phyloP scores from a whole-genome alignment of 495 filamentous ascomycete species.

The Physcia stellaris region DNA sequence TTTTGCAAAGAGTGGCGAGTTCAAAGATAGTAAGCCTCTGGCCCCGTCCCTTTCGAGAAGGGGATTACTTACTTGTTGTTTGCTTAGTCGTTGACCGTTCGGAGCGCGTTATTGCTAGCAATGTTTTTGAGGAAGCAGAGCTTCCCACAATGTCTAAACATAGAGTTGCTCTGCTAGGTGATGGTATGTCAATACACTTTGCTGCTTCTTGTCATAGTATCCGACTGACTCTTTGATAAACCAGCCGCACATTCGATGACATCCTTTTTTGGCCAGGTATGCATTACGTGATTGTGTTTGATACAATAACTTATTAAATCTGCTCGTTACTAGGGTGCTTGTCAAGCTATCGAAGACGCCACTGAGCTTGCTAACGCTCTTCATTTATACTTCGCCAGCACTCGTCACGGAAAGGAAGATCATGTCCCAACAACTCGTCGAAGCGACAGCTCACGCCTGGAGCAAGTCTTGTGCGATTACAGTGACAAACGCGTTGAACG shows the following conservation, averaged over 20 bases:
- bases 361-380: conserved; percentile 12
- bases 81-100: conserved; percentile 8
- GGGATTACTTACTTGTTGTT: not conserved
- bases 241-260: conserved; percentile 7
- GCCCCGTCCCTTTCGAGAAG: not conserved
- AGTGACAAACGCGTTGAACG: conserved; percentile 2
- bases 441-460: conserved; percentile 1
- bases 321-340: conserved; percentile 3
- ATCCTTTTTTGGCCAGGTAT: conserved; percentile 9
- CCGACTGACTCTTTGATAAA: no score
- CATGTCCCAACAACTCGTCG: not conserved
- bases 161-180: conserved; percentile 8
- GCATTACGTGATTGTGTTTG: not conserved
- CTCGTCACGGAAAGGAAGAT: not conserved
- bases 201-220: conserved; percentile 2
- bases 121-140: conserved; percentile 9
- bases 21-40: conserved; percentile 7
- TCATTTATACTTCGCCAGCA: not conserved
- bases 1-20: conserved; percentile 10
- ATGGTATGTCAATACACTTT: conserved; percentile 3
- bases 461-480: conserved; percentile 2
- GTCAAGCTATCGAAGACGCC: conserved; percentile 14
- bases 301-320: not conserved
- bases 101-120: conserved; percentile 10
- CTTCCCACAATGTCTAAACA: conserved; percentile 10